These are phyloP conservation scores for Gracilaria vermiculophylla DNA, from an alignment of 23 red algal genomes.

Conservation along the genomic window DNA sequence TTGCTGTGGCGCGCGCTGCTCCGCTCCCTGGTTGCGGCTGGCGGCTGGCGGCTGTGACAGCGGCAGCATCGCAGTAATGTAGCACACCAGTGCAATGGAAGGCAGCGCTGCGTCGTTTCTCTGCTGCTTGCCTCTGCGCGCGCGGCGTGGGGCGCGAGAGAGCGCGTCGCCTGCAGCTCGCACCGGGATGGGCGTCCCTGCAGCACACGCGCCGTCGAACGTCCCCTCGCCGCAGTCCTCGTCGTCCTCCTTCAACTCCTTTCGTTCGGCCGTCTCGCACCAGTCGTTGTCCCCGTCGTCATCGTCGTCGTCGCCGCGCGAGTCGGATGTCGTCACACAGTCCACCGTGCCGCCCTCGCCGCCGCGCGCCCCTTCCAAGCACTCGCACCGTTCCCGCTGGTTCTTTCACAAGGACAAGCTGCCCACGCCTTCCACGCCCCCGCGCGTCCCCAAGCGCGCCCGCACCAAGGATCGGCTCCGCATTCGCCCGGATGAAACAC, in stretches of 20 bases:
- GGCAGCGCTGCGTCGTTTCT: background rate
- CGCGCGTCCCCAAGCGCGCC: background rate
- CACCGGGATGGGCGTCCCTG: background rate
- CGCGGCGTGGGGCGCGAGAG: too few species aligned
- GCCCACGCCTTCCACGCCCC: background rate
- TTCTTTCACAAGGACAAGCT: constrained; percentile 24
- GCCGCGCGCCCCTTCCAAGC: constrained; percentile 34
- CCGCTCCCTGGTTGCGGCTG: too few species aligned
- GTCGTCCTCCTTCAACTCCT: constrained; percentile 41
- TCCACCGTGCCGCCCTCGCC: constrained; percentile 27
- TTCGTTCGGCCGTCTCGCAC: constrained; percentile 50
- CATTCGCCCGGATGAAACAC: background rate
- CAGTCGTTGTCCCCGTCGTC: background rate
- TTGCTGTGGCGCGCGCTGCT: too few species aligned
- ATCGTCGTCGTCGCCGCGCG: background rate
- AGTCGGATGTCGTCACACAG: constrained; percentile 1
- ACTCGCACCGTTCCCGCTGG: constrained; percentile 16
- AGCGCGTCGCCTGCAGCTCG: background rate
- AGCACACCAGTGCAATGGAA: too few species aligned
- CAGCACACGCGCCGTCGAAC: background rate
- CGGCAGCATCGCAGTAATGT: too few species aligned
- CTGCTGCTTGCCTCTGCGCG: constrained; percentile 1
- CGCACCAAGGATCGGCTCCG: constrained; percentile 9
- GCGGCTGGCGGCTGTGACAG: too few species aligned
- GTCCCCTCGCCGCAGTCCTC: background rate